Evolutionary conservation across 768 basidiomycete species (phyloP).

Genomic region (Piloderma croceum): DNA sequence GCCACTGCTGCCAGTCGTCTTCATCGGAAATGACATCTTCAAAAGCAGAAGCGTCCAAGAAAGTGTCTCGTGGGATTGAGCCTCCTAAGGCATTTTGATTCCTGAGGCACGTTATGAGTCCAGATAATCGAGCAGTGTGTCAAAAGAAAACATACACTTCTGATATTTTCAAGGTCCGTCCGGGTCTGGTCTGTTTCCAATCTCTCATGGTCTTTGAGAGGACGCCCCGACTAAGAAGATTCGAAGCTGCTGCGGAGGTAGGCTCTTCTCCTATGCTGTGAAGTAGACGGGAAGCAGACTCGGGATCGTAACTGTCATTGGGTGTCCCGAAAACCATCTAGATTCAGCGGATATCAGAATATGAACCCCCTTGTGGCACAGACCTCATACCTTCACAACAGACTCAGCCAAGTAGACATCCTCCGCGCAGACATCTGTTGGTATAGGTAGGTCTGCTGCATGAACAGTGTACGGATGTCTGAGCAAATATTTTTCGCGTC

Average conservation of each 20-base stretch:
- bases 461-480: slow-evolving; percentile 49
- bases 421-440: slow-evolving; percentile 29
- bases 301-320: slow-evolving; percentile 58
- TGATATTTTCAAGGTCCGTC: slow-evolving; percentile 71
- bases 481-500: slow-evolving; percentile 63
- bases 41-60: slow-evolving; percentile 63
- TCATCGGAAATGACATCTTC: slow-evolving; percentile 50
- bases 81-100: slow-evolving; percentile 68
- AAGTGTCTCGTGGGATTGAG: slow-evolving; percentile 54
- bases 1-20: slow-evolving; percentile 69
- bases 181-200: slow-evolving; percentile 58
- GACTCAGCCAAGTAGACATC: slow-evolving; percentile 54
- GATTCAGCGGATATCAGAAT: not conserved
- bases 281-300: slow-evolving; percentile 53
- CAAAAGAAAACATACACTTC: slow-evolving; percentile 43
- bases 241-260: slow-evolving; percentile 52
- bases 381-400: slow-evolving; percentile 61
- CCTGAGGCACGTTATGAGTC: slow-evolving; percentile 28
- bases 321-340: slow-evolving; percentile 80
- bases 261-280: slow-evolving; percentile 48
- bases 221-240: slow-evolving; percentile 58
- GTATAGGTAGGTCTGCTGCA: slow-evolving; percentile 32
- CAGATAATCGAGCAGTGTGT: not conserved
- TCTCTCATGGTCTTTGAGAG: slow-evolving; percentile 64
- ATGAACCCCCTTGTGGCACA: not conserved